A percentile compares a stretch with the other conserved stretches of the same genome.
These are phyloP conservation scores for Ophiostoma australiae DNA, from an alignment of 2,329 filamentous ascomycete genomes.

Conservation along the genomic window DNA sequence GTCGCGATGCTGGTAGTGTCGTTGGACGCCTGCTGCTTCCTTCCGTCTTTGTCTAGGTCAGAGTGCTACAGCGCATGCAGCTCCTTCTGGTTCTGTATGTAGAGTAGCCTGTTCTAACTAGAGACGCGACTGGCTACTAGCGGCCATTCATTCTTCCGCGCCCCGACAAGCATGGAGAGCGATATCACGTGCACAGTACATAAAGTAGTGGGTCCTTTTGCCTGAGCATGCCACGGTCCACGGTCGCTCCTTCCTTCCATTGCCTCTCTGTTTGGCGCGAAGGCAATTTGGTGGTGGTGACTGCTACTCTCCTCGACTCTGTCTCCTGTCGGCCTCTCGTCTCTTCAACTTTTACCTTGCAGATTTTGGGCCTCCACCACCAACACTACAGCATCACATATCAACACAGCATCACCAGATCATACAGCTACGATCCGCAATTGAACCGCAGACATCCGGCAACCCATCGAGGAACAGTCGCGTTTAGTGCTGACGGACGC, in stretches of 20 bases:
- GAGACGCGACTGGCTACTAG: constrained; percentile 7
- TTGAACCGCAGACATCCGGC: neutral
- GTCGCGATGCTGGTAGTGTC: neutral
- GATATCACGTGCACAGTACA: constrained; percentile 1
- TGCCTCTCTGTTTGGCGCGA: constrained; percentile 11
- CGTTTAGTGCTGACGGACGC: neutral
- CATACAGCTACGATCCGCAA: neutral
- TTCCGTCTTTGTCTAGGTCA: neutral
- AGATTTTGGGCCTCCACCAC: neutral
- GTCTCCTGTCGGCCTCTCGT: neutral
- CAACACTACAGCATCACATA: neutral
- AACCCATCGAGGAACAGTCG: neutral
- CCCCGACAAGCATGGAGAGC: neutral
- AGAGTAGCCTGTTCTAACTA: neutral
- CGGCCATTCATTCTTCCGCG: constrained; percentile 19
- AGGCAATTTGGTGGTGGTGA: neutral
- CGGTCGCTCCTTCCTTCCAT: constrained; percentile 13
- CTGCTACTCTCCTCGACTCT: neutral
- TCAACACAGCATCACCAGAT: neutral
- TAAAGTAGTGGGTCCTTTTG: neutral
- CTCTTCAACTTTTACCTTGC: neutral
- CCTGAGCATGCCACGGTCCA: constrained; percentile 14
- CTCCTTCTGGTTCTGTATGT: neutral
- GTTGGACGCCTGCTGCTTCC: neutral
- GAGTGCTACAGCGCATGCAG: constrained; percentile 17